Evolutionary conservation across 1,139 yeast species (phyloP), one percentile per base, ranked within the genome.

Genomic region (Candida mesenterica): DNA sequence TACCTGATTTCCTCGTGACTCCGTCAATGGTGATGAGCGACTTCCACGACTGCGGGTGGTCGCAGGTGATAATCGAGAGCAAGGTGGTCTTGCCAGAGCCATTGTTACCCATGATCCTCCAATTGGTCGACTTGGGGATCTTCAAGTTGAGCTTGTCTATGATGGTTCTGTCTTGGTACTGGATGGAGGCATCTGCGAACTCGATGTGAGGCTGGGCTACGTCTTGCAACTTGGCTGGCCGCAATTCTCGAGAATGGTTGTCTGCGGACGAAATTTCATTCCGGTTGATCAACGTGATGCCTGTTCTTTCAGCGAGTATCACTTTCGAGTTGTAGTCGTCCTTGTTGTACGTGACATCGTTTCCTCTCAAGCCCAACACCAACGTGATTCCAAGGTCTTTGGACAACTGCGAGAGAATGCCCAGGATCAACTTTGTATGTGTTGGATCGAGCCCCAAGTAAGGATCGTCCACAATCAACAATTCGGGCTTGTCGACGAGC

Each of bases 1-100:
- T 50, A 4, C 97, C 97, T 0, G 90, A 79, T 43, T 73, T 74
- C 32, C 96, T 70, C n/a, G 78, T 73, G 18, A 60, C 60, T 0
- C 92, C 94, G 50, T 83, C 66, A 38, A 89, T 72, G 14, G 70
- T 59, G 28, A 92, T 71, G 18, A 75, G 78, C 3, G 79, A 73
- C 48, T 79, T 81, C 97, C 97, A 92, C 1, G 96, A 82, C 57
- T 92, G 96, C 0, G 98, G 98, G 54, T 92, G 98, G 51, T 92
- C 98, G 2, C 96, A 92, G 0, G 96, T 88, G 24, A 92, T 69
- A 28, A 92, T 59, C 2, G 97, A 80, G 13, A 92, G 61, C 14
- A 92, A 61, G 0, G 98, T 92, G 3, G 96, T 85, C 54, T 92
- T 92, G 1, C 98, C 98, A 0, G 95, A 73, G 1, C 98, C 98